Base-by-base conservation (phyloP, 1,139 yeast genomes). In the Geotrichum europaeum region DNA sequence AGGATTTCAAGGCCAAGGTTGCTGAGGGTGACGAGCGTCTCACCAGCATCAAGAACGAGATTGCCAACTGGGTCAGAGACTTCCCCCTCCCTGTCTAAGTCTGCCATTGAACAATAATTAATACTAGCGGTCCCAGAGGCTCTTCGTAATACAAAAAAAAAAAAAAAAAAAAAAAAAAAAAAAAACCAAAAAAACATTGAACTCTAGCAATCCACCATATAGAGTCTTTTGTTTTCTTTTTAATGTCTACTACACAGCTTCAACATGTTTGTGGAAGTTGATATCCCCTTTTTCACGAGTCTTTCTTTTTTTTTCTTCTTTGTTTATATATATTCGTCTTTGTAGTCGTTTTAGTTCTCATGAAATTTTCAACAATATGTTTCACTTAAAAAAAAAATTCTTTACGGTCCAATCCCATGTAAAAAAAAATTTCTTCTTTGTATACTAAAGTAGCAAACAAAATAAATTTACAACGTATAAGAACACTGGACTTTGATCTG, bases 1-100 rank as follows among this genome's bases (percentile, higher is more conserved):
- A 91, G 80, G 98, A 94, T 76, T 94, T 90, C 83, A 94, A 92
- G 82, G 85, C 87, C 67, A 85, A 84, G 73, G 84, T 90, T 64
- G 82, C 84, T 69, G 80, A 82, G 67, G 89, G 89, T 63, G 89
- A 84, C 68, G 85, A 84, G 73, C 79, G 81, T 51, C 80, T 92
- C 70, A 78, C 79, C 63, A 78, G 80, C 58, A 81, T 87, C 69
- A 89, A 87, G 79, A 77, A 78, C 60, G 97, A 94, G 78, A 87
- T 94, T 68, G 81, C 86, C 71, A 81, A 81, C 68, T 94, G 98
- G 99, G 96, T 96, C 68, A 94, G 94, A 72, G 87, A 84, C 73
- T 94, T 84, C 84, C 98, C 98, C 75, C 84, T 94, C 71, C 89
- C 98, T 68, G 78, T 74, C 63, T 74, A 72, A 67, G 40, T 52